Conservation (phyloP, 768 basidiomycete species). For the Amanita subjunquillea region DNA sequence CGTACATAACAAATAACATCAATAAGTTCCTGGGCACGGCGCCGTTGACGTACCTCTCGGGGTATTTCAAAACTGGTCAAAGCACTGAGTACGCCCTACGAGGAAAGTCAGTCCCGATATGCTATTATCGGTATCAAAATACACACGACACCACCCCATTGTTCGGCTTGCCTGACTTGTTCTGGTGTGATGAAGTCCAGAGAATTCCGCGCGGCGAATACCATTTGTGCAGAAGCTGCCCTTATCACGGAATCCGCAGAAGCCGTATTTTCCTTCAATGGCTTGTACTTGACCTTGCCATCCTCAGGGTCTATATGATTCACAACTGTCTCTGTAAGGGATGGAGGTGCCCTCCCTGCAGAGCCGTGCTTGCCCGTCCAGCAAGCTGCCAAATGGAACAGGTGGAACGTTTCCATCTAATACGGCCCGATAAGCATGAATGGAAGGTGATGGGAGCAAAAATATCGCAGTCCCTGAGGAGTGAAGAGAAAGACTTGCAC, state of each 20-base stretch:
- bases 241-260: slow-evolving; percentile 35
- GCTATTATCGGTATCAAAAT: slow-evolving; percentile 3
- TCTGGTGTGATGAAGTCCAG: slow-evolving; percentile 68
- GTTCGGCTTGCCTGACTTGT: slow-evolving; percentile 47
- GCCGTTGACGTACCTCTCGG: slow-evolving; percentile 31
- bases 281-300: slow-evolving; percentile 11
- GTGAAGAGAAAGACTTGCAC: neutral
- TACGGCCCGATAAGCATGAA: neutral
- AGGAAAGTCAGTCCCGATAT: slow-evolving; percentile 4
- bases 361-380: slow-evolving; percentile 30
- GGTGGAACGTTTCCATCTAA: slow-evolving; percentile 82
- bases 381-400: slow-evolving; percentile 68
- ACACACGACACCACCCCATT: slow-evolving; percentile 44
- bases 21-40: neutral
- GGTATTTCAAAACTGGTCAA: slow-evolving; percentile 37
- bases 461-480: neutral
- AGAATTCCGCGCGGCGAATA: slow-evolving; percentile 68
- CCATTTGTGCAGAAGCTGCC: slow-evolving; percentile 75
- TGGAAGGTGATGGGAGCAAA: neutral
- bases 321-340: slow-evolving; percentile 35
- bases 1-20: neutral
- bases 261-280: slow-evolving; percentile 12
- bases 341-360: slow-evolving; percentile 17
- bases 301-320: slow-evolving; percentile 24
- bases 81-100: slow-evolving; percentile 46